Base-by-base conservation (phyloP, 2,329 filamentous ascomycete species). In the Penicillium sp. region DNA sequence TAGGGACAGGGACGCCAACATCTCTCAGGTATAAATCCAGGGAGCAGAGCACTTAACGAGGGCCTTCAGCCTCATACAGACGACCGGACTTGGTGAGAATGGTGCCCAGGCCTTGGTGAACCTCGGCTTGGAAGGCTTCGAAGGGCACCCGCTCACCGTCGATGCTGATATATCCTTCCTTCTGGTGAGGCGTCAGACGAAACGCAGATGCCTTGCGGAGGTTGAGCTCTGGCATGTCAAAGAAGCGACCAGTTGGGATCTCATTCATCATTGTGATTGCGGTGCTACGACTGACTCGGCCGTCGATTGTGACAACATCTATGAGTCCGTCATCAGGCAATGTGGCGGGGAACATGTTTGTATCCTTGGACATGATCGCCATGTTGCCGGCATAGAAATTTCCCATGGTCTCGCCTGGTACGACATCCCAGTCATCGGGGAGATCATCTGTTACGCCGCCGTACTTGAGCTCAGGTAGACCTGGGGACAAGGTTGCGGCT, bases 351-450 rank as follows among this genome's bases (percentile, higher is more conserved):
- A 80, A 99, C 78, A 97, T 96, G 67, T 92, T 91, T 55, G 87
- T 83, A 60, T 93, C 88, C 11, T 91, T 83, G 0, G 92, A 87
- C 91, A 99, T 93, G 73, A 89, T 95, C 22, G 89, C 86, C 88
- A 97, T 95, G 71, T 97, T 99, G 58, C 94, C 94, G 31, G 88
- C 90, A 75, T 95, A 97, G 71, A 99, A 96, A 67, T 91, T 97
- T 44, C 92, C 92, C 52, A 99, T 79, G 29, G 88, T 90, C 58
- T 94, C 86, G 59, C 89, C 83, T 0, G 89, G 84, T 3, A 89
- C 76, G 18, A 88, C 76, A 57, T 89, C 81, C 92, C 94, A 99
- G 43, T 84, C 88, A 2, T 83, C 77, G 0, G 92, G 92, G 0
- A 97, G 71, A 14, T 87, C 81, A 63, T 95, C 91, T 48, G 85